Evolutionary conservation across 805 yeast genomes (phyloP).

Genomic region (Lachancea cidri): DNA sequence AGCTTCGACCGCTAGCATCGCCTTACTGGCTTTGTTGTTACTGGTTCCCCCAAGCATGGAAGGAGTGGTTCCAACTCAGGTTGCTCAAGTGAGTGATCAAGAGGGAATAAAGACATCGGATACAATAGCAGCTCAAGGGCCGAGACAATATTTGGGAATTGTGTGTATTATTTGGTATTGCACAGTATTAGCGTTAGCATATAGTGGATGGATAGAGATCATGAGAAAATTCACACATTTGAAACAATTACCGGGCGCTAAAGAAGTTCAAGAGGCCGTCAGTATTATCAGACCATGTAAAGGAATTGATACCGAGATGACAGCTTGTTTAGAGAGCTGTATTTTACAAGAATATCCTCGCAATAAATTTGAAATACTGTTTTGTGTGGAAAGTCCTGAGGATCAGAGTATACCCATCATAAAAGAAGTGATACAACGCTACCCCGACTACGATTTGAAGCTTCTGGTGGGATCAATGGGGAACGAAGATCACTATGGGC

Average conservation of each 20-base stretch:
- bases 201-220: constrained; percentile 39
- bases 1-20: neutral
- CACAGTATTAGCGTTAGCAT: constrained; percentile 35
- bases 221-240: constrained; percentile 27
- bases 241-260: constrained; percentile 12
- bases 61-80: neutral
- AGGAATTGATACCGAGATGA: constrained; percentile 76
- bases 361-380: constrained; percentile 57
- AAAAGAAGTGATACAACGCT: constrained; percentile 41
- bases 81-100: neutral
- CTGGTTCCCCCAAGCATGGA: neutral
- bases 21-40: neutral
- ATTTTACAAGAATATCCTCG: constrained; percentile 63
- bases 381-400: constrained; percentile 60
- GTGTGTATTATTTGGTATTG: constrained; percentile 37
- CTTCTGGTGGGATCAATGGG: constrained; percentile 46
- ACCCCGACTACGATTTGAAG: constrained; percentile 54
- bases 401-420: constrained; percentile 68
- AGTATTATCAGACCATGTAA: constrained; percentile 78
- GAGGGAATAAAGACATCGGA: neutral
- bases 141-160: constrained; percentile 10
- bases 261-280: constrained; percentile 54
- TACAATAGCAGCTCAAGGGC: neutral
- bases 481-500: constrained; percentile 53
- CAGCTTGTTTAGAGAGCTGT: constrained; percentile 60